Conservation (phyloP, 768 basidiomycete species). For the Naganishia antarctica region DNA sequence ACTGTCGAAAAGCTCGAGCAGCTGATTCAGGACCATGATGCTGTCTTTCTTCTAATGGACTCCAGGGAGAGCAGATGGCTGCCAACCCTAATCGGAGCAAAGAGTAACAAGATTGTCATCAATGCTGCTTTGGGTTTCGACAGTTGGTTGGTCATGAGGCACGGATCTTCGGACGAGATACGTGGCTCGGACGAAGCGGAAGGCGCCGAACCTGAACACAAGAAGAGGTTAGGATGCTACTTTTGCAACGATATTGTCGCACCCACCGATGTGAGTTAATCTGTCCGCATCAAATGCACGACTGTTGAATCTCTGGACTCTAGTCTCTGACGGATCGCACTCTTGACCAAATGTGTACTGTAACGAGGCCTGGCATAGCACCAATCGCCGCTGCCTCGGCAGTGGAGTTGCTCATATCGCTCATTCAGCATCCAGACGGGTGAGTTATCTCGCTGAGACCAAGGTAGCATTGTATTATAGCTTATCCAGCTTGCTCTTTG, state of each 20-base stretch:
- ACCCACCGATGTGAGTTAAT: conserved; percentile 81
- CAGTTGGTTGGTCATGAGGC: conserved; percentile 92
- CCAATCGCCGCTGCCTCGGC: conserved; percentile 86
- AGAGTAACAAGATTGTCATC: conserved; percentile 87
- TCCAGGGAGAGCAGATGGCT: conserved; percentile 97
- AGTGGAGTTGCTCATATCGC: conserved; percentile 81
- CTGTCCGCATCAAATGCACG: not conserved
- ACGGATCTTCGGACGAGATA: conserved; percentile 55
- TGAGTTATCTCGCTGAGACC: conserved; percentile 43
- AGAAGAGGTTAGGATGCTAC: conserved; percentile 73
- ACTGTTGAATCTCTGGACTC: not conserved
- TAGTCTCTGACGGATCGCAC: conserved; percentile 78
- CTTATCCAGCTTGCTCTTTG: not conserved
- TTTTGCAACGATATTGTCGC: conserved; percentile 98
- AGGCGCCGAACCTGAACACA: not conserved
- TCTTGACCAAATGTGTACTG: conserved; percentile 98
- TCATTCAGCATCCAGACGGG: conserved; percentile 86
- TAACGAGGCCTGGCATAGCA: conserved; percentile 89
- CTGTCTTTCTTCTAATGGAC: conserved; percentile 90
- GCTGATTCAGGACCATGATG: conserved; percentile 81
- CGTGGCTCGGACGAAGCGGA: not conserved
- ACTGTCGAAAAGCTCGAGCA: conserved; percentile 69
- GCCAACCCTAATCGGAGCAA: conserved; percentile 78
- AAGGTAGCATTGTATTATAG: not conserved
- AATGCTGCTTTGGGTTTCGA: conserved; percentile 96